phyloP scores from a whole-genome alignment of 2,329 filamentous ascomycete genomes.

The Zymoseptoria passerinii region DNA sequence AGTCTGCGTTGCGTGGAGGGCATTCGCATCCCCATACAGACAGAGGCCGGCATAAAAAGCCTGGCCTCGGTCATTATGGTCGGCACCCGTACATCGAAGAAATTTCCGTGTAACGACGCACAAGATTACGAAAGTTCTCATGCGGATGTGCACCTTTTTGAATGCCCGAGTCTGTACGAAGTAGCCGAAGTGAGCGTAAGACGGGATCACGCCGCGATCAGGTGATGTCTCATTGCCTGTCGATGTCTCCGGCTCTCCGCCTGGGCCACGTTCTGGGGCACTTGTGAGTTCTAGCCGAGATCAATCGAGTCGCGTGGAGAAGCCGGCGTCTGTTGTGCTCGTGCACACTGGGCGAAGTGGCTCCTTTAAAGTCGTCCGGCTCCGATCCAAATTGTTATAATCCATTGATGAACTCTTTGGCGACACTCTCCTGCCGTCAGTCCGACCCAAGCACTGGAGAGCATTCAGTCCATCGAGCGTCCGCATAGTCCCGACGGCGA shows the following conservation, averaged over 20 bases:
- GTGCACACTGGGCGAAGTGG: neutral
- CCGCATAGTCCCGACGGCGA: too few relatives aligned
- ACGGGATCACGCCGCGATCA: neutral
- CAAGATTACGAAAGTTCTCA: neutral
- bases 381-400: neutral
- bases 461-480: too few relatives aligned
- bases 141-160: neutral
- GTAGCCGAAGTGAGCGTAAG: neutral
- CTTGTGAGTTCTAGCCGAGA: too few relatives aligned
- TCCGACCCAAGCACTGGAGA: too few relatives aligned
- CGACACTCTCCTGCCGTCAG: too few relatives aligned
- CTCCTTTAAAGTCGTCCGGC: neutral
- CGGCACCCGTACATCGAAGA: neutral
- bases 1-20: neutral
- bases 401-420: too few relatives aligned
- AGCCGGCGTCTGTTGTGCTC: neutral
- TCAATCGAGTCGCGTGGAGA: neutral
- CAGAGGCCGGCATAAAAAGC: neutral
- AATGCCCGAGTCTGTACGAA: neutral
- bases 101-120: neutral
- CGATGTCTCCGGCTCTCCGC: neutral
- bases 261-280: too few relatives aligned
- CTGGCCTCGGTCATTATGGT: neutral
- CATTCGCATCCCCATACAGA: neutral
- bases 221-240: neutral